Conservation (phyloP, 2,329 filamentous ascomycete genomes). For the Macroventuria anomochaeta region DNA sequence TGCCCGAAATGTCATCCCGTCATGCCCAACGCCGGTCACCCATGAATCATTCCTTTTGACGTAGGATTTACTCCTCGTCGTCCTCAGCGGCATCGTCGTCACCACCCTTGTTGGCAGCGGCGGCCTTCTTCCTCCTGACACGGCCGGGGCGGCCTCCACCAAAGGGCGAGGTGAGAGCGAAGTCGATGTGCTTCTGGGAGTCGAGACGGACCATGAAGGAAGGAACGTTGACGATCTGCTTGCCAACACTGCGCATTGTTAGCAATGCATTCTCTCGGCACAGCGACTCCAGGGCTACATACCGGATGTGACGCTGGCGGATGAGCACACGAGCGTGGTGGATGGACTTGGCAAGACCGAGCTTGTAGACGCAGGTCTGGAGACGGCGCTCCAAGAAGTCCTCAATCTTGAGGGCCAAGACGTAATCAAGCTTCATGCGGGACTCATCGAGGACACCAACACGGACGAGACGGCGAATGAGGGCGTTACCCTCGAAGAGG, state of each 20-base stretch:
- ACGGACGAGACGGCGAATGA: constrained; percentile 99
- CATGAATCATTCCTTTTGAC: constrained; percentile 41
- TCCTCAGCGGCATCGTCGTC: constrained; percentile 86
- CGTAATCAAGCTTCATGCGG: constrained; percentile 99
- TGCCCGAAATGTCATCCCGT: constrained; percentile 43
- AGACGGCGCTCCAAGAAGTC: constrained; percentile 99
- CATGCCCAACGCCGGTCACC: constrained; percentile 48
- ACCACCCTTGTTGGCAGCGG: constrained; percentile 86
- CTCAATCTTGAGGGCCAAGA: constrained; percentile 97
- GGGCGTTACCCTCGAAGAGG: constrained; percentile 99
- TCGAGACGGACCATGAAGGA: constrained; percentile 99
- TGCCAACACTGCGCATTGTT: constrained; percentile 75
- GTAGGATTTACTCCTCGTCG: constrained; percentile 68
- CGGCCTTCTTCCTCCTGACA: constrained; percentile 99
- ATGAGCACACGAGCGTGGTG: constrained; percentile 99
- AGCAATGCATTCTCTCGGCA: constrained; percentile 9
- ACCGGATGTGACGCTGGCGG: constrained; percentile 97
- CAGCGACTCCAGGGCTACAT: constrained; percentile 29
- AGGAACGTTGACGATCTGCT: constrained; percentile 99
- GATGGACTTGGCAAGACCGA: constrained; percentile 99
- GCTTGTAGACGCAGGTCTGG: constrained; percentile 99
- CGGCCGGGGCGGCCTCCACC: constrained; percentile 96
- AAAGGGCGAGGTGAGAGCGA: constrained; percentile 95
- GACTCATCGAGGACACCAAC: constrained; percentile 99
- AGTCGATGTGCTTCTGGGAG: constrained; percentile 99